Evolutionary conservation across 2,329 filamentous ascomycete species (phyloP), one percentile per base, ranked within the genome.

Genomic region (Botrytis pseudocinerea): DNA sequence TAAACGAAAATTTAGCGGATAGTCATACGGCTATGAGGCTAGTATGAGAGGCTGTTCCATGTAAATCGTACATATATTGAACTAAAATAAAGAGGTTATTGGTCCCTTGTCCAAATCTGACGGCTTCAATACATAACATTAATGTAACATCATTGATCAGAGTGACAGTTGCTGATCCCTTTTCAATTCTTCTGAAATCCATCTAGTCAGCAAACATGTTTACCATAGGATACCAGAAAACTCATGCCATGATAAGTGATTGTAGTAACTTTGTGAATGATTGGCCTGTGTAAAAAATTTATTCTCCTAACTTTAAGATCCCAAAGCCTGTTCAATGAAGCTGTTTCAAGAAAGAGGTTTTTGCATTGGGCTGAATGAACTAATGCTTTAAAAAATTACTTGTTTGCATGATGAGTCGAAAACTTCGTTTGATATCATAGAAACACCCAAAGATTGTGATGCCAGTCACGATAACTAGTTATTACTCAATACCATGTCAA

Each of bases 231-330:
- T 2, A n/a, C 7, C 16, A 2, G 1, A n/a, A 40, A 16, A 25
- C 0, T 12, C 25, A 4, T n/a, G 10, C 10, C 10, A 2, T n/a
- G 1, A n/a, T 22, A 2, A 14, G 12, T 40, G 59, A 40, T 0
- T 4, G 22, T 22, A 4, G 32, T 18, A 60, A 38, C 4, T 60
- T 38, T 7, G 3, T 60, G 25, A 4, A 14, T 14, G 0, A 25
- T n/a, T 18, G 59, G 1, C 2, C 8, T n/a, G 14, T 62, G 35
- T 40, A 18, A 1, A 25, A 12, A 4, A 8, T 16, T 22, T 16
- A 1, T 62, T 18, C 3, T 40, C 4, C 4, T 7, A n/a, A 25
- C 9, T 6, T 59, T 18, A 32, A 20, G 28, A 38, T 1, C 12
- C 35, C 5, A 35, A 35, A 35, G 35, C 35, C 35, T 35, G 35